These are phyloP conservation scores for Penicillium coprophilum DNA, from an alignment of 495 filamentous ascomycete genomes.

Conservation along the genomic window DNA sequence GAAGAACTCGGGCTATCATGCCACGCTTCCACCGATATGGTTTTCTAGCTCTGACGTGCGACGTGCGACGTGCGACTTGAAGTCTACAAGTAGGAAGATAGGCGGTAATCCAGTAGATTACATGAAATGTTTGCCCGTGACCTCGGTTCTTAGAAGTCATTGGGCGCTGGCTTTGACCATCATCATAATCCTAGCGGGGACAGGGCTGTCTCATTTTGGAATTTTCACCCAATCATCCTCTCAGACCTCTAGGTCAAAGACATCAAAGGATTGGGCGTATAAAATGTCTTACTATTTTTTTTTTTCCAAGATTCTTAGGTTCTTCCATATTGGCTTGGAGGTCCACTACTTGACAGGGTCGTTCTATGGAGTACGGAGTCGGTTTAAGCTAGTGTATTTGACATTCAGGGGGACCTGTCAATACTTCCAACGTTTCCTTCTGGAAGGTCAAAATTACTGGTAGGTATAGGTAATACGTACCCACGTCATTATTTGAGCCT, in stretches of 20 bases:
- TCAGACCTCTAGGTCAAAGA: not conserved
- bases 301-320: constrained; percentile 33
- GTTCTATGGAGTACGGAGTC: constrained; percentile 4
- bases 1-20: not conserved
- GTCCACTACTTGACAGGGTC: constrained; percentile 29
- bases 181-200: not conserved
- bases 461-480: not conserved
- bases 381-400: constrained; percentile 4
- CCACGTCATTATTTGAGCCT: not conserved
- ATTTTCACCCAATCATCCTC: not conserved
- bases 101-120: not conserved
- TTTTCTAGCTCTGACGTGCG: constrained; percentile 3
- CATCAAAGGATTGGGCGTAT: not conserved
- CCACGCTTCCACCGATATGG: not conserved
- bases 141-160: not conserved
- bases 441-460: constrained; percentile 10
- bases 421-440: constrained; percentile 9
- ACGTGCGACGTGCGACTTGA: not conserved
- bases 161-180: not conserved
- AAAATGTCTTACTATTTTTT: constrained; percentile 24
- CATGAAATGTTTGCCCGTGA: not conserved
- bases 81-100: not conserved
- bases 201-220: not conserved
- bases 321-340: constrained; percentile 35
- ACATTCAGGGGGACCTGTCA: constrained; percentile 4